Evolutionary conservation across 768 basidiomycete genomes (phyloP).

Genomic region (Hygrocybe coccinea): DNA sequence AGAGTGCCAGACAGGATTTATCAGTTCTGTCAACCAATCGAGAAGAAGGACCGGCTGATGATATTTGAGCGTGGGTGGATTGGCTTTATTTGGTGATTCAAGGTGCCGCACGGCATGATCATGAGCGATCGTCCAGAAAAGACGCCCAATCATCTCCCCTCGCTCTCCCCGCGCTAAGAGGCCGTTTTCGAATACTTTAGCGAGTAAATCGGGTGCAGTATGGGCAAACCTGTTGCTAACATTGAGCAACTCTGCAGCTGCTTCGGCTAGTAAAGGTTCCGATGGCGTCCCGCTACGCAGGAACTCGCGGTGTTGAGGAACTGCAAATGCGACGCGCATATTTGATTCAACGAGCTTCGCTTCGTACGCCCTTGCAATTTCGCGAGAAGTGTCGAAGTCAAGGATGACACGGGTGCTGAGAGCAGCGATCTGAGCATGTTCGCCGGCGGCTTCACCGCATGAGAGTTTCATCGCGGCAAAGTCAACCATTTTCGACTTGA

Average conservation of each 20-base stretch:
- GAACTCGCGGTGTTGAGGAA: constrained; percentile 3
- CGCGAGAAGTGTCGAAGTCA: constrained; percentile 7
- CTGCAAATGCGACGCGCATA: constrained; percentile 1
- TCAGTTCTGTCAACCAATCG: background rate
- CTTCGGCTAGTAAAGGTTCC: constrained; percentile 4
- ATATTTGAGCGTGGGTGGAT: background rate
- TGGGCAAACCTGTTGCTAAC: background rate
- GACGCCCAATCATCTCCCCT: constrained; percentile 1
- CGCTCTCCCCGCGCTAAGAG: constrained; percentile 3
- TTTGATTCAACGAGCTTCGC: background rate
- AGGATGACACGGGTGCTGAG: constrained; percentile 6
- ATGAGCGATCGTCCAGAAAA: background rate
- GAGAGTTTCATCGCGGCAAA: constrained; percentile 5
- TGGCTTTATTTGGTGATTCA: background rate
- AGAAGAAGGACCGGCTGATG: constrained; percentile 3
- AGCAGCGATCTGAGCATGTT: background rate
- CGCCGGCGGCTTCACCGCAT: background rate
- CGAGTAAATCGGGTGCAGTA: background rate
- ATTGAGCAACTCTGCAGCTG: constrained; percentile 2
- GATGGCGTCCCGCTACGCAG: constrained; percentile 4
- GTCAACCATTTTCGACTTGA: constrained; percentile 3
- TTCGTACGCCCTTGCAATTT: background rate
- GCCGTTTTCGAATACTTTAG: background rate
- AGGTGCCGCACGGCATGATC: background rate
- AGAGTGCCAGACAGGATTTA: background rate